Conservation (phyloP, 2,329 filamentous ascomycete species). For the Colletotrichum truncatum region DNA sequence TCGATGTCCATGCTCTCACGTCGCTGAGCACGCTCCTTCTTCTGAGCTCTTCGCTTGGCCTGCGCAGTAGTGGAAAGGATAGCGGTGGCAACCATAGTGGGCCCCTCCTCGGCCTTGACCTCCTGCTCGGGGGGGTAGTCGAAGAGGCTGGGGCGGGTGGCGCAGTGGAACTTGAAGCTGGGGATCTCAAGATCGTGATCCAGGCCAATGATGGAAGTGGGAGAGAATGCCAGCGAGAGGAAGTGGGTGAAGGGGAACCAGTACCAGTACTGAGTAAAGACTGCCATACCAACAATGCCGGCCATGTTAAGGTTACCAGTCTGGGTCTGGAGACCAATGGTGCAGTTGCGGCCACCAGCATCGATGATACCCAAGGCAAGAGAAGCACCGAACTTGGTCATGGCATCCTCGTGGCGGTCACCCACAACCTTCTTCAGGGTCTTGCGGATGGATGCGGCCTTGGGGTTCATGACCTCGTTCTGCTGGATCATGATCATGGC, state of each 20-base stretch:
- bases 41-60: conserved; percentile 92
- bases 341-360: conserved; percentile 97
- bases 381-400: conserved; percentile 98
- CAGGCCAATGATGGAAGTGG: conserved; percentile 93
- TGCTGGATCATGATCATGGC: conserved; percentile 99
- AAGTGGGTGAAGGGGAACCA: conserved; percentile 99
- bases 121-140: conserved; percentile 98
- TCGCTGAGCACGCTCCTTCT: conserved; percentile 89
- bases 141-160: conserved; percentile 92
- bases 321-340: conserved; percentile 96
- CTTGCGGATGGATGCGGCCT: conserved; percentile 90
- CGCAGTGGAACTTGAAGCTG: conserved; percentile 94
- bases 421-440: conserved; percentile 92
- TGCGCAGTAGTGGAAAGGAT: conserved; percentile 97
- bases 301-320: conserved; percentile 99
- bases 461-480: conserved; percentile 98
- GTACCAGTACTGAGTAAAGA: conserved; percentile 99
- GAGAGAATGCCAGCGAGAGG: conserved; percentile 94
- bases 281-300: conserved; percentile 95
- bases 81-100: conserved; percentile 92
- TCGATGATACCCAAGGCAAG: conserved; percentile 97
- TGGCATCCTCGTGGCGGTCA: conserved; percentile 97
- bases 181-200: conserved; percentile 95
- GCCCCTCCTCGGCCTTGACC: conserved; percentile 92
- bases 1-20: conserved; percentile 97